Base-by-base conservation (phyloP, 2,329 filamentous ascomycete species). In the Davidsoniella neocaledoniae region DNA sequence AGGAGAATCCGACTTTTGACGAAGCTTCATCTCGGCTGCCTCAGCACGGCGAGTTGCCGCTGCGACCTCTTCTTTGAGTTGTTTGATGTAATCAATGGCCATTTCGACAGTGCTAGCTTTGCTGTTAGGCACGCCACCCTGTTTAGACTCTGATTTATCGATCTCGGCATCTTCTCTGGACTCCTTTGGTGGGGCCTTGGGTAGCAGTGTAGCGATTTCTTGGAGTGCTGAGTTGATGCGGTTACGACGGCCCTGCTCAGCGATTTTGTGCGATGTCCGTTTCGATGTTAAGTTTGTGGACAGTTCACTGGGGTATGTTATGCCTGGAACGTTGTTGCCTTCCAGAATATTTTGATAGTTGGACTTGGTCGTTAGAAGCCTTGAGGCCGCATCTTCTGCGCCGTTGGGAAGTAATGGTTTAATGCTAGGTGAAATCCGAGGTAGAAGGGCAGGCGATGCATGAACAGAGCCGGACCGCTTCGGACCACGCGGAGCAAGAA, bases 311-410 rank as follows among this genome's bases (percentile, higher is more conserved):
- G 90, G 88, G 57, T 95, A 96, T 1, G 83, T 83, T 10, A 95
- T 83, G 10, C 90, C 90, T 0, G 88, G 88, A 1, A 95, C 78
- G 50, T 82, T 81, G 46, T 87, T 96, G 45, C 91, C 91, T 62
- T 96, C 91, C 9, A 98, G 68, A 37, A 98, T 91, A 58, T 95
- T 94, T 60, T 96, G 90, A 59, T 98, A 98, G 60, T 98, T 98
- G 2, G 90, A 96, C 63, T 96, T 96, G 14, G 85, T 86, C 36
- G 88, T 85, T 25, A 98, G 73, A 42, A 96, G 74, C 25, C 86
- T 73, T n/a, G 76, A 80, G 0, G 77, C 72, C 1, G 75, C 72
- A 56, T 78, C 74, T 56, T 79, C 76, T 4, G 69, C 70, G 1
- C 73, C 69, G 51, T 71, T 65, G 17, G 87, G 86, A 43, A 95